phyloP scores from a whole-genome alignment of 1,139 yeast genomes.

The Arxiozyma slooffiae region DNA sequence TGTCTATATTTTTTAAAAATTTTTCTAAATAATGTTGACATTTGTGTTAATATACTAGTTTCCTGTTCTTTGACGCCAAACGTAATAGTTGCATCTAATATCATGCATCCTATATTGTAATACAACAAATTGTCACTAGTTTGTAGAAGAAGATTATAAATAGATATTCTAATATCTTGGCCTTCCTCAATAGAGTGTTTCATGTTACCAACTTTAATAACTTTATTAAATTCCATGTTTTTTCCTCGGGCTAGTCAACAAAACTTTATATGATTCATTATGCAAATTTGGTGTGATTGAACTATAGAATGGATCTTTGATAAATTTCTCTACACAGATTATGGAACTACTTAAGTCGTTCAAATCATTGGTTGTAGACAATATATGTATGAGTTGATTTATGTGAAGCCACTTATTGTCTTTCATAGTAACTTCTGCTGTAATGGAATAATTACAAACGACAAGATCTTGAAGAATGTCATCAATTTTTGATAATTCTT shows the following conservation, averaged over 20 bases:
- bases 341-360: not conserved
- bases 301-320: not conserved
- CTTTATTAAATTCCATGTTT: constrained; percentile 15
- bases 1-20: not conserved
- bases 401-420: not conserved
- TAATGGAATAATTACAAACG: not conserved
- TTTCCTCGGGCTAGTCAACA: constrained; percentile 13
- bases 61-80: constrained; percentile 10
- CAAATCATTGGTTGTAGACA: not conserved
- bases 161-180: constrained; percentile 9
- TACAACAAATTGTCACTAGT: not conserved
- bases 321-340: not conserved
- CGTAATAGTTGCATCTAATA: constrained; percentile 4
- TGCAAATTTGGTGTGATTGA: not conserved
- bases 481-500: not conserved
- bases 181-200: constrained; percentile 24
- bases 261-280: not conserved
- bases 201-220: constrained; percentile 23
- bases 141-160: constrained; percentile 10
- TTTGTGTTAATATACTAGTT: not conserved
- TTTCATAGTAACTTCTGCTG: not conserved
- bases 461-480: not conserved
- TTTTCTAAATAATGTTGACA: not conserved
- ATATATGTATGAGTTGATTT: not conserved
- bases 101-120: constrained; percentile 6